Evolutionary conservation across 2,329 filamentous ascomycete species (phyloP), one percentile per base, ranked within the genome.

Genomic region (Endocalyx cinctus): DNA sequence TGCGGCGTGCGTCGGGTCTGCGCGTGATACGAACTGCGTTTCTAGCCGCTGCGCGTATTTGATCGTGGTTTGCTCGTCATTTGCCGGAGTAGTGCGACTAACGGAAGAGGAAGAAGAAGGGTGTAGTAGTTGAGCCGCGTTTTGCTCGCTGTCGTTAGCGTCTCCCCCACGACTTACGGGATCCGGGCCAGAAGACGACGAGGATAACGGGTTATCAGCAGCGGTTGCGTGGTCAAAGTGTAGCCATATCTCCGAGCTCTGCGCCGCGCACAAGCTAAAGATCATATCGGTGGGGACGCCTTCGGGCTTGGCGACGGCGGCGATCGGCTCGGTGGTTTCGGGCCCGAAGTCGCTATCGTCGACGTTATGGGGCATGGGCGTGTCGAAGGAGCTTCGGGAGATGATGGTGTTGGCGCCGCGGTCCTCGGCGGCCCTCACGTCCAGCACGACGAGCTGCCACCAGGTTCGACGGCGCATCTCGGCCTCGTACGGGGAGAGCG

Each of bases 381-480:
- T 72, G 43, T 72, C 66, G 41, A 65, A 71, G 10, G 53, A 54
- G n/a, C 60, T 52, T 5, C 51, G 48, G 7, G 62, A 52, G 6
- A 73, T 57, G n/a, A 64, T 57, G 10, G 64, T 56, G 12, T 57
- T 64, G 2, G 66, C 63, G 10, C 75, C 75, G 4, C 72, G 66
- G 31, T 77, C 65, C 45, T 78, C 72, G 6, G 72, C 66, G 1
- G 67, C 66, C 6, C 70, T 67, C 17, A 69, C 60, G 42, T 83
- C 79, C 2, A 81, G 62, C n/a, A 77, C 65, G 18, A 78, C 53
- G n/a, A 82, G 67, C 42, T 80, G 74, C 60, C 74, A 75, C 71
- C 77, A 82, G 0, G 82, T 50, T 3, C 79, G 66, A 7, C 78
- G 67, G 14, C 77, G 68, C 57, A 80, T 69, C 53, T 81, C 73